Evolutionary conservation across 192 early-diverging fungal species (phyloP).

Genomic region (Coemansia sp.): DNA sequence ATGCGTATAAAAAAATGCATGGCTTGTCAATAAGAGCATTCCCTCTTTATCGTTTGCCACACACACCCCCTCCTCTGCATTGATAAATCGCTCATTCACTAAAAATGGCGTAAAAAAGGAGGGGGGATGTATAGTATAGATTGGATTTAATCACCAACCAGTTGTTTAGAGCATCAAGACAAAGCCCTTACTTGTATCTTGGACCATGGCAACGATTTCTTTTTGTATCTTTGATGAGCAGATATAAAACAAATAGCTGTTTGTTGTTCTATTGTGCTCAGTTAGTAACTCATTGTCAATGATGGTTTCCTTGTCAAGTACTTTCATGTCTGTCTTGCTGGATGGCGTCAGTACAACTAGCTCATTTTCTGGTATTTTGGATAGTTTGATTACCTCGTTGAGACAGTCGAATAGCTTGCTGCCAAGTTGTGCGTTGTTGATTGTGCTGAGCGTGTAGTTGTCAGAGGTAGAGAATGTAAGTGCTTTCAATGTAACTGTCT

Average conservation of each 20-base stretch:
- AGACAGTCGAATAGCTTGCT: not conserved
- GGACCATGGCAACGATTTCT: accelerated
- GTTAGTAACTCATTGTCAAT: not conserved
- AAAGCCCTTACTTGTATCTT: too few relatives aligned
- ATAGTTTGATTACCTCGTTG: too few relatives aligned
- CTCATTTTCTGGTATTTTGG: not conserved
- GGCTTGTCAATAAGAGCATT: too few relatives aligned
- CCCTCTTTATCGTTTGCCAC: not conserved
- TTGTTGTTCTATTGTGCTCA: not conserved
- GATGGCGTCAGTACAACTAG: too few relatives aligned
- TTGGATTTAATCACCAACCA: too few relatives aligned
- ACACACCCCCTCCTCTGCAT: too few relatives aligned
- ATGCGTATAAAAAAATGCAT: not conserved
- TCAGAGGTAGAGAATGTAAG: not conserved
- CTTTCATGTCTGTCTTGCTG: too few relatives aligned
- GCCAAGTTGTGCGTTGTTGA: not conserved
- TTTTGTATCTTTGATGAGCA: not conserved
- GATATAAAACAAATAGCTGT: not conserved
- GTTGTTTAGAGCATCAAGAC: too few relatives aligned
- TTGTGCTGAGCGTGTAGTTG: not conserved
- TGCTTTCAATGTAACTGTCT: not conserved
- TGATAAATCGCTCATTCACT: constrained; percentile 1
- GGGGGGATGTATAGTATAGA: too few relatives aligned
- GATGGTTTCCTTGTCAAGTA: not conserved
- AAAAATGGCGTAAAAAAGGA: too few relatives aligned